Evolutionary conservation across 352 stramenopile genomes (phyloP).

Genomic region (Pythium aquatile): DNA sequence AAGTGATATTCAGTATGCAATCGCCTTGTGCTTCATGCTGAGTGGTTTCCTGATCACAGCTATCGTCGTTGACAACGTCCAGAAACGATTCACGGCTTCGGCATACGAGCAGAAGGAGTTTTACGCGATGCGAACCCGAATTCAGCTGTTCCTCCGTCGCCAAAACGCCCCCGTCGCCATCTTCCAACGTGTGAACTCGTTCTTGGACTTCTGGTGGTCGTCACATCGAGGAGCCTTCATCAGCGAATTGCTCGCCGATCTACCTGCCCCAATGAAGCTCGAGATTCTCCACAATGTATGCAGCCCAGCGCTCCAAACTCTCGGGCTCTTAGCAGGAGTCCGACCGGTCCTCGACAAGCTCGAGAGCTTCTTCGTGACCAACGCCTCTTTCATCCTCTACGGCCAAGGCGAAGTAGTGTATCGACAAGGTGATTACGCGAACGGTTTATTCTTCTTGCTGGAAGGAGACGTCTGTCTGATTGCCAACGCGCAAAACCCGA

Average conservation of each 20-base stretch:
- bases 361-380: constrained; percentile 37
- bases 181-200: constrained; percentile 44
- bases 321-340: constrained; percentile 28
- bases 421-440: constrained; percentile 36
- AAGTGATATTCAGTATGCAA: constrained; percentile 35
- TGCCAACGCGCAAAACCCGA: constrained; percentile 18
- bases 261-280: constrained; percentile 32
- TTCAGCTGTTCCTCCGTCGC: constrained; percentile 43
- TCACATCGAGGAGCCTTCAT: constrained; percentile 44
- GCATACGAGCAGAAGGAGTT: constrained; percentile 53
- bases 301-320: constrained; percentile 34
- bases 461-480: constrained; percentile 29
- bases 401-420: constrained; percentile 44
- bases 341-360: constrained; percentile 29
- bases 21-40: constrained; percentile 50
- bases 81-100: constrained; percentile 50
- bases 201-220: constrained; percentile 53
- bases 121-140: constrained; percentile 38
- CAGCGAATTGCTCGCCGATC: constrained; percentile 34
- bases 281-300: constrained; percentile 42
- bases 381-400: constrained; percentile 38
- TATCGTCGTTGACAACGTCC: constrained; percentile 49
- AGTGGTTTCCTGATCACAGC: constrained; percentile 51
- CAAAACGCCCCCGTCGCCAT: constrained; percentile 41
- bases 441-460: constrained; percentile 36